A percentile compares a stretch with the other conserved stretches of the same genome.
These are phyloP conservation scores for Pouteria campechiana DNA, from an alignment of 179 eudicot genomes.

Conservation along the genomic window DNA sequence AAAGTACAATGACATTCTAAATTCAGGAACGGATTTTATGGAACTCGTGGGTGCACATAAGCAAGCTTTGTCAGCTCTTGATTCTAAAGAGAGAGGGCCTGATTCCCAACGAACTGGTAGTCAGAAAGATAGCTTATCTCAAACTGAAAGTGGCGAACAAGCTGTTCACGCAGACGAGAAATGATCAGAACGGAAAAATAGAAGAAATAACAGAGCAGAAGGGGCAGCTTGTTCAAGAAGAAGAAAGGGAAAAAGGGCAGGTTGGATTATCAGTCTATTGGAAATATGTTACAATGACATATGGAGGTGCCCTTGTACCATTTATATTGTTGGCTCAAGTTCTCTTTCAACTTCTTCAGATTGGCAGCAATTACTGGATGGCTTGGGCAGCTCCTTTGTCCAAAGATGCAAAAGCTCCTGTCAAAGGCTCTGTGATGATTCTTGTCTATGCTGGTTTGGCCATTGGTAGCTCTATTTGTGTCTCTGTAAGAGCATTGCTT, in stretches of 20 bases:
- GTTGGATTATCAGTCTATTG: slow-evolving; percentile 76
- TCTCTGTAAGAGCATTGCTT: slow-evolving; percentile 40
- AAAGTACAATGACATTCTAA: slow-evolving; percentile 58
- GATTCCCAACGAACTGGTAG: neutral
- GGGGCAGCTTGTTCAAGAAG: slow-evolving; percentile 80
- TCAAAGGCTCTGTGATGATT: slow-evolving; percentile 40
- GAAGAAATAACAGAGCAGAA: slow-evolving; percentile 24
- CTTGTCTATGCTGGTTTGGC: slow-evolving; percentile 62
- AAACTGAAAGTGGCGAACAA: neutral
- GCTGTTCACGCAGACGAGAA: slow-evolving; percentile 6
- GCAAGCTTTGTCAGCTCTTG: slow-evolving; percentile 55
- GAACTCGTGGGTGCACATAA: slow-evolving; percentile 87
- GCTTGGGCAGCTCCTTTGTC: slow-evolving; percentile 95
- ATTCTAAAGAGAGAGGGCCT: slow-evolving; percentile 18
- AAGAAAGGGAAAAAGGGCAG: slow-evolving; percentile 85
- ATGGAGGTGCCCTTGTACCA: slow-evolving; percentile 71
- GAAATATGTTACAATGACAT: slow-evolving; percentile 75
- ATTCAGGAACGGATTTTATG: slow-evolving; percentile 72
- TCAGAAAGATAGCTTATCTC: slow-evolving; percentile 1
- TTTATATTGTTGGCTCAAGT: slow-evolving; percentile 38
- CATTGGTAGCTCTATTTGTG: slow-evolving; percentile 63
- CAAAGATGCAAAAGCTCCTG: slow-evolving; percentile 33
- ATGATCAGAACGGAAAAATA: slow-evolving; percentile 11
- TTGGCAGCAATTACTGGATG: slow-evolving; percentile 88
- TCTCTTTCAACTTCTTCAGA: slow-evolving; percentile 46